Percentiles rank a stretch among this genome's conserved stretches.
Conservation (phyloP, 2,329 filamentous ascomycete genomes). For the Simplicillium aogashimaense region DNA sequence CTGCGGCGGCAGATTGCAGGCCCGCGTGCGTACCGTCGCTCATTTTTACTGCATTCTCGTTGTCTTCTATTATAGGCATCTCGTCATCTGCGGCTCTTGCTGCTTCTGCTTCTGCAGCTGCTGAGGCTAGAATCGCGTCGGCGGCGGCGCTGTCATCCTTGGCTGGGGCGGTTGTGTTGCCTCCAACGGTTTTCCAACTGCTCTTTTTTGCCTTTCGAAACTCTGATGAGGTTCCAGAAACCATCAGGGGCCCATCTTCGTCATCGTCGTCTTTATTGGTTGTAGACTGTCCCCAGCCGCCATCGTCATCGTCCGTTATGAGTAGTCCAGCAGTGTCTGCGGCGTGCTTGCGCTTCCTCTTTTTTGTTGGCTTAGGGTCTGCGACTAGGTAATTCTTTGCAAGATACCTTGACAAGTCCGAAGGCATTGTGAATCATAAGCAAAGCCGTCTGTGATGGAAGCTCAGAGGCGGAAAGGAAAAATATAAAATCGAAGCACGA, state of each 20-base stretch:
- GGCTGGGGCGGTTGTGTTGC: conserved; percentile 17
- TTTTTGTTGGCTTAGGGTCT: conserved; percentile 48
- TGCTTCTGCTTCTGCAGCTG: conserved; percentile 56
- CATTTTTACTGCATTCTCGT: conserved; percentile 55
- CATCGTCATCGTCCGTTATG: conserved; percentile 56
- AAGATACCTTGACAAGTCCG: conserved; percentile 71
- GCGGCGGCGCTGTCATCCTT: conserved; percentile 49
- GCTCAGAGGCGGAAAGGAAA: background rate
- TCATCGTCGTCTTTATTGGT: conserved; percentile 38
- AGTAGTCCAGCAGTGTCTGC: conserved; percentile 40
- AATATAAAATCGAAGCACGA: no score
- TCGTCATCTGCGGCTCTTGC: conserved; percentile 37
- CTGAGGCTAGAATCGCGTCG: conserved; percentile 67
- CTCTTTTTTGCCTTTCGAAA: conserved; percentile 72
- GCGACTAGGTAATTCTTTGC: conserved; percentile 77
- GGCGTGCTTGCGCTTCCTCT: conserved; percentile 51
- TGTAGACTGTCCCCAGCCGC: conserved; percentile 34
- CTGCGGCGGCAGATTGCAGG: conserved; percentile 72
- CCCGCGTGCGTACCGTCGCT: conserved; percentile 81
- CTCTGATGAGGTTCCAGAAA: conserved; percentile 44
- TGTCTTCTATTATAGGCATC: conserved; percentile 33
- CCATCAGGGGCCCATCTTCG: conserved; percentile 38
- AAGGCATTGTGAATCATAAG: conserved; percentile 30
- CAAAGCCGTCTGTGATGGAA: background rate
- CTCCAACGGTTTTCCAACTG: conserved; percentile 65